A percentile compares a stretch with the other conserved stretches of the same genome.
These are phyloP conservation scores for Fusarium sp. DNA, from an alignment of 2,329 filamentous ascomycete species.

Conservation along the genomic window DNA sequence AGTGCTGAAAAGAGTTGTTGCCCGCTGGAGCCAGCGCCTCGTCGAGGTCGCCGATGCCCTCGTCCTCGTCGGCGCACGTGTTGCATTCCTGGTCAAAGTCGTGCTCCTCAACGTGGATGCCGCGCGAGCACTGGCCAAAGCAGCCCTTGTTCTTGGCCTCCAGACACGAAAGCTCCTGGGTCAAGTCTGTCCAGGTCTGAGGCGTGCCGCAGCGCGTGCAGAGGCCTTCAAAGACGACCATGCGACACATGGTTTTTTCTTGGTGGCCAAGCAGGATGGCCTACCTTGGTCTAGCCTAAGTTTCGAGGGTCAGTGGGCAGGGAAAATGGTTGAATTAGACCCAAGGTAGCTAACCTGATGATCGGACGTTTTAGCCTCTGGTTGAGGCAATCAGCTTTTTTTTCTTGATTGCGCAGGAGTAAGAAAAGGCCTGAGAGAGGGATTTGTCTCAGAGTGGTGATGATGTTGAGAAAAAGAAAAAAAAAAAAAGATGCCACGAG, in stretches of 20 bases:
- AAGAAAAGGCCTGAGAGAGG: not conserved
- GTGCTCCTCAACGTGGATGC: slow-evolving; percentile 58
- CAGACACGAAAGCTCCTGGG: slow-evolving; percentile 61
- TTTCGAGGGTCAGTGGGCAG: not conserved
- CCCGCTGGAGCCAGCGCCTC: slow-evolving; percentile 39
- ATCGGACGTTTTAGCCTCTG: not conserved
- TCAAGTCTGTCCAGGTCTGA: slow-evolving; percentile 58
- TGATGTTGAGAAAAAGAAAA: not conserved
- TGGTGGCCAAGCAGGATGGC: not conserved
- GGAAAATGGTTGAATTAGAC: not conserved
- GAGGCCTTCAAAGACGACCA: slow-evolving; percentile 57
- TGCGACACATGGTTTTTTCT: slow-evolving; percentile 57
- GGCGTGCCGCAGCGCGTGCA: slow-evolving; percentile 57
- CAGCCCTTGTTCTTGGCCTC: slow-evolving; percentile 61
- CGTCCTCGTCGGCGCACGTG: slow-evolving; percentile 55
- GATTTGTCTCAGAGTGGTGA: slow-evolving; percentile 1
- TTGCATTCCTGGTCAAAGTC: slow-evolving; percentile 62
- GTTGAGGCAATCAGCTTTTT: not conserved
- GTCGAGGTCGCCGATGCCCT: slow-evolving; percentile 56
- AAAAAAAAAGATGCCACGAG: not conserved
- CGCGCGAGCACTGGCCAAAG: slow-evolving; percentile 58
- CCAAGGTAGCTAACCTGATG: not conserved
- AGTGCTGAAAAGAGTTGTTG: not conserved
- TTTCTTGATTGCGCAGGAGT: not conserved
- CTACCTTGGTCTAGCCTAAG: not conserved